Evolutionary conservation across 2,329 filamentous ascomycete species (phyloP), one percentile per base, ranked within the genome.

Genomic region (Pseudogymnoascus sp.): DNA sequence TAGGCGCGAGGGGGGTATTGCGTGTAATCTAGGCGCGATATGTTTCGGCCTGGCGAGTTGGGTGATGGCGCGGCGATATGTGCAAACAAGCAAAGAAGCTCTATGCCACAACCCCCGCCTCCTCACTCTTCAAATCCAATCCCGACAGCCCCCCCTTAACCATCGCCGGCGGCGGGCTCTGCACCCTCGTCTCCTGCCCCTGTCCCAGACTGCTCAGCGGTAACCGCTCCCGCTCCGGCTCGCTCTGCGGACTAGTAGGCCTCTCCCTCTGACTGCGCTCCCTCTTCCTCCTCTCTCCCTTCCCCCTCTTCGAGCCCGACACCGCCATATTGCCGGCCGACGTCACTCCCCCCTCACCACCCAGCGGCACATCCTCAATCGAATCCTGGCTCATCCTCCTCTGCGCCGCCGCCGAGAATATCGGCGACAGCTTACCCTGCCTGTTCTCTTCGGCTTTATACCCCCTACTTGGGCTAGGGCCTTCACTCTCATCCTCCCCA

Each of bases 311-410:
- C n/a, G 46, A 53, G 6, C 46, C 46, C 0, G 21, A 26, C 42
- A 10, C 7, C 10, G 44, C 44, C 38, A 19, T 40, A 13, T 7
- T 44, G 10, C 17, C 40, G 11, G 7, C 19, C 17, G 46, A n/a
- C 13, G 26, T 15, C 9, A 31, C 42, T 0, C 10, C 31, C 19
- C 21, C 35, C 13, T 63, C 42, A 60, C 53, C 35, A 37, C 26
- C n/a, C 13, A 60, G 17, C 7, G 56, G 17, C 33, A 60, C 56
- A 37, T 60, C 56, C 9, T 60, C 56, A 60, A 60, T 60, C 2
- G 56, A 60, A 29, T 60, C 56, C 19, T 37, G 31, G 23, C 56
- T 60, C 56, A 60, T n/a, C 33, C 31, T 29, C 23, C 56, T 60
- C 31, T 38, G 31, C 33, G 56, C 56, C 13, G 37, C 56, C 2